phyloP scores from a whole-genome alignment of 768 basidiomycete species.

The Boletus rubroflammeus region DNA sequence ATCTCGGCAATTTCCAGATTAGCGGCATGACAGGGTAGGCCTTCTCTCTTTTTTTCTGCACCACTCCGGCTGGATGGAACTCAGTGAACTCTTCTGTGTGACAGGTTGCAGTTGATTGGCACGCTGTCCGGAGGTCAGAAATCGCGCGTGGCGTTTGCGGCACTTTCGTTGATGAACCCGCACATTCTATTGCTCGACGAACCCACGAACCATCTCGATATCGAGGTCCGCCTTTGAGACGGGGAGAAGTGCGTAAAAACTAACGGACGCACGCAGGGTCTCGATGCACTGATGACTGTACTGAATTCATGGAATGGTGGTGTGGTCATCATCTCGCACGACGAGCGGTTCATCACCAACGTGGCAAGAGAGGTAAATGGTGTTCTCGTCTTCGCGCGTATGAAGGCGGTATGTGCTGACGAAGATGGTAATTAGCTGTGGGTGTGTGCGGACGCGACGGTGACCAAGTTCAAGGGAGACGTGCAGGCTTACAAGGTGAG shows the following conservation, averaged over 20 bases:
- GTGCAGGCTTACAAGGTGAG: slow-evolving; percentile 87
- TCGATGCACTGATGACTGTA: slow-evolving; percentile 91
- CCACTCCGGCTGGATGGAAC: background rate
- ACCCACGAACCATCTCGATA: slow-evolving; percentile 96
- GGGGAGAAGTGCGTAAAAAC: background rate
- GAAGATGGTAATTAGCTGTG: slow-evolving; percentile 57
- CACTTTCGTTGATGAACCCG: slow-evolving; percentile 80
- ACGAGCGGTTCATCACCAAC: slow-evolving; percentile 90
- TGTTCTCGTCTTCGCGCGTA: background rate
- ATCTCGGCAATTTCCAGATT: slow-evolving; percentile 96
- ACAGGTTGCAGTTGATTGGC: slow-evolving; percentile 79
- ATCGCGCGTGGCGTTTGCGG: slow-evolving; percentile 89
- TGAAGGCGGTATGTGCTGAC: slow-evolving; percentile 1
- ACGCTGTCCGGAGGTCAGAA: slow-evolving; percentile 96
- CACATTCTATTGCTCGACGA: slow-evolving; percentile 95
- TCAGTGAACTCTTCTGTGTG: background rate
- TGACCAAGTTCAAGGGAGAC: slow-evolving; percentile 82
- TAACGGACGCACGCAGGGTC: slow-evolving; percentile 55
- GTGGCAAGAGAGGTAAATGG: slow-evolving; percentile 71
- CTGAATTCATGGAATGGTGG: slow-evolving; percentile 81
- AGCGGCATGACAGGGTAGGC: slow-evolving; percentile 88
- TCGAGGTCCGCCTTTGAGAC: slow-evolving; percentile 58
- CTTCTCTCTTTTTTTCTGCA: slow-evolving; percentile 1
- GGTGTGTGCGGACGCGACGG: slow-evolving; percentile 86
- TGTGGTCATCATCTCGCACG: slow-evolving; percentile 91